Conservation (phyloP, 768 basidiomycete genomes). For the Cystobasidium tubakii region DNA sequence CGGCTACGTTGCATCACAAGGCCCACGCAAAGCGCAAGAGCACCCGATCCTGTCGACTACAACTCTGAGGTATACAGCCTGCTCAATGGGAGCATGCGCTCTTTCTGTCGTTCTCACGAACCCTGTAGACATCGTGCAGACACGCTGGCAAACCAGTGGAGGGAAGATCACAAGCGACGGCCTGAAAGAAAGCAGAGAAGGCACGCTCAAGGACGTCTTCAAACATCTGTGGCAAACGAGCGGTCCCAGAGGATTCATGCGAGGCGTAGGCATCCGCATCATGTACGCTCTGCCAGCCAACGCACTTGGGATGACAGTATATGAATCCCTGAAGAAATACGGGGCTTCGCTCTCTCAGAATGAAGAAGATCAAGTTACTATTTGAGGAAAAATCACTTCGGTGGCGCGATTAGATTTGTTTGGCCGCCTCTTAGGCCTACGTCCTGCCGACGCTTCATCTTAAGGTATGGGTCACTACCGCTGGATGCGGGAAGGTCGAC, state of each 20-base stretch:
- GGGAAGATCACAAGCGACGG: conserved; percentile 36
- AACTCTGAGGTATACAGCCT: conserved; percentile 41
- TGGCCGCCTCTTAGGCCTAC: too few relatives aligned
- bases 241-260: conserved; percentile 39
- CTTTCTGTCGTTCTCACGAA: conserved; percentile 39
- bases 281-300: conserved; percentile 44
- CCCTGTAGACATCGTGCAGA: conserved; percentile 43
- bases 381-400: background rate
- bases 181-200: conserved; percentile 14
- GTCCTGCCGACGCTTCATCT: too few relatives aligned
- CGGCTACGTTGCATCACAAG: conserved; percentile 35
- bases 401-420: too few relatives aligned
- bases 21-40: background rate
- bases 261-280: conserved; percentile 41
- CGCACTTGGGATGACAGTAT: conserved; percentile 41
- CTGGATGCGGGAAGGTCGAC: too few relatives aligned
- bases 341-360: background rate
- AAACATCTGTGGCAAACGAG: conserved; percentile 37
- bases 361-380: background rate
- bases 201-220: conserved; percentile 36
- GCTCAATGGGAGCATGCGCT: conserved; percentile 39
- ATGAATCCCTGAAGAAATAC: conserved; percentile 42
- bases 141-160: conserved; percentile 44
- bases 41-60: conserved; percentile 25
- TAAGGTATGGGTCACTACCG: too few relatives aligned